phyloP scores from a whole-genome alignment of 495 filamentous ascomycete species.

The Staphylotrichum tortipilum region DNA sequence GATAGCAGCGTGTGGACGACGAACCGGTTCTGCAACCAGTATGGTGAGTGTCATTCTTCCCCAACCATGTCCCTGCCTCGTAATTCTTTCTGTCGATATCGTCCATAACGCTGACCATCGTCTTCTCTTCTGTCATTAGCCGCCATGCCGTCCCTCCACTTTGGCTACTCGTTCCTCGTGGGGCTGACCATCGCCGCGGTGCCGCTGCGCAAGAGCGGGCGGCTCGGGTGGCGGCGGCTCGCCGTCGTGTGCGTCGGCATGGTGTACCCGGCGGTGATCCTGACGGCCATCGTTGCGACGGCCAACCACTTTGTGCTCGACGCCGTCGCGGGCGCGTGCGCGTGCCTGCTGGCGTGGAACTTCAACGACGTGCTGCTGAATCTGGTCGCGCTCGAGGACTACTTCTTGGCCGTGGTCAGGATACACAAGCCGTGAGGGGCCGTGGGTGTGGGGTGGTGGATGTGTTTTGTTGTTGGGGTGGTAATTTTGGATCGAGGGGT shows the following conservation, averaged over 20 bases:
- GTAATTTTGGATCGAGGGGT: too few relatives aligned
- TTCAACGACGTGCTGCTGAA: constrained; percentile 21
- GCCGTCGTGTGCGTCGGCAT: constrained; percentile 45
- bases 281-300: constrained; percentile 61
- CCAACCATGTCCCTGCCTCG: neutral
- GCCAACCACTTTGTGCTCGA: constrained; percentile 70
- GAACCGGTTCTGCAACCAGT: constrained; percentile 55
- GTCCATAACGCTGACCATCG: too few relatives aligned
- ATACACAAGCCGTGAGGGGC: constrained; percentile 22
- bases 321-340: constrained; percentile 52
- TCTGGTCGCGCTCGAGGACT: constrained; percentile 23
- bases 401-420: constrained; percentile 21
- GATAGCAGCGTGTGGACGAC: constrained; percentile 58
- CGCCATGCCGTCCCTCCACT: constrained; percentile 74
- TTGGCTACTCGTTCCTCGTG: constrained; percentile 70
- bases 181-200: constrained; percentile 53
- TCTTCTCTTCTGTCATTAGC: too few relatives aligned
- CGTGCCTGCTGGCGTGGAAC: constrained; percentile 24
- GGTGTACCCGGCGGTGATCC: constrained; percentile 54
- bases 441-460: neutral
- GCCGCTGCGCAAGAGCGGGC: constrained; percentile 20
- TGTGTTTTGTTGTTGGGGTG: neutral
- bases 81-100: neutral
- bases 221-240: constrained; percentile 20
- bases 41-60: constrained; percentile 11